phyloP scores from a whole-genome alignment of 139 green algal species.

The Haematococcus lacustris region DNA sequence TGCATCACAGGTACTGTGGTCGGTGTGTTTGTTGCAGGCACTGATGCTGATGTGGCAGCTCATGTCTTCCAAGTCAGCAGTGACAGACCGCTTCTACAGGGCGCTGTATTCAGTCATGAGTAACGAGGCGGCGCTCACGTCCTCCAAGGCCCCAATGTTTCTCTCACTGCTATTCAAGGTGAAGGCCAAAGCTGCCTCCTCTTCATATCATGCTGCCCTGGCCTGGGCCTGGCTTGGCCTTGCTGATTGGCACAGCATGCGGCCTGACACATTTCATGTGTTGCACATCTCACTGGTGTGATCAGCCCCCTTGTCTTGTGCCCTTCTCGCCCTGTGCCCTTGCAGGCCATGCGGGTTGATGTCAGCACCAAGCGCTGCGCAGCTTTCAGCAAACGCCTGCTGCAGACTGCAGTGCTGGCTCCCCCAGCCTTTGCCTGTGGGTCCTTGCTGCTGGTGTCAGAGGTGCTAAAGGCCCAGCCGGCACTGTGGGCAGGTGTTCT shows the following conservation, averaged over 20 bases:
- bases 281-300: neutral
- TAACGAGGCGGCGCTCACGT: constrained; percentile 25
- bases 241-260: no score
- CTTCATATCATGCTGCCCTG: no score
- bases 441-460: constrained; percentile 75
- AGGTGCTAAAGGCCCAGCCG: constrained; percentile 41
- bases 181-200: no score
- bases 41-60: constrained; percentile 89
- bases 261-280: neutral
- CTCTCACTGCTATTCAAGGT: constrained; percentile 82
- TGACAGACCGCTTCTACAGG: constrained; percentile 84
- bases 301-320: neutral
- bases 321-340: neutral
- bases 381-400: constrained; percentile 86
- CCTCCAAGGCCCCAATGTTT: constrained; percentile 73
- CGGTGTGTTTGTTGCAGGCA: no score
- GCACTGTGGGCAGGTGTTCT: constrained; percentile 72
- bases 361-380: constrained; percentile 54
- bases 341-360: constrained; percentile 65
- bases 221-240: no score
- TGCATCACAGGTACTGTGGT: no score
- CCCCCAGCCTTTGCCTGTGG: constrained; percentile 76
- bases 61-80: constrained; percentile 28
- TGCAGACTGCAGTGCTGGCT: constrained; percentile 73
- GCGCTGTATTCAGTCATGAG: constrained; percentile 81